Evolutionary conservation across 1,139 yeast species (phyloP).

Genomic region (Hyphopichia fennica): DNA sequence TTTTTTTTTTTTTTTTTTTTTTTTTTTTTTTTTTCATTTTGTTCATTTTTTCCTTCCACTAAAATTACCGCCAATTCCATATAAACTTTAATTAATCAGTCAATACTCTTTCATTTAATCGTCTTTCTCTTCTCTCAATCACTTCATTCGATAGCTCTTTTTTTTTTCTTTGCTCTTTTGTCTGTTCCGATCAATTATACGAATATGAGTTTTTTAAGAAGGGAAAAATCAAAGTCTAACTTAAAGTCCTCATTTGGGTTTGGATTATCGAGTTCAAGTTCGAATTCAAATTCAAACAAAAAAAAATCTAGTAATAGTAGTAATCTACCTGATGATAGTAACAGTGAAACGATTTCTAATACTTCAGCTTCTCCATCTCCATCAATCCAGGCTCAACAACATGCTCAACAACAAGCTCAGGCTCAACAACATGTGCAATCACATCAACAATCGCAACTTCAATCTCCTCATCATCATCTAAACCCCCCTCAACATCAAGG

Average conservation of each 20-base stretch:
- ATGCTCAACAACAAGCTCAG: background rate
- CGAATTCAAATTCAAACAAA: background rate
- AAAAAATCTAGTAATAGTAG: background rate
- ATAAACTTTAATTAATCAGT: too few species aligned
- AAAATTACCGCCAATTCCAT: too few species aligned
- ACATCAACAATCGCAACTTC: background rate
- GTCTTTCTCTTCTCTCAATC: background rate
- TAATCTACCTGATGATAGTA: too few species aligned
- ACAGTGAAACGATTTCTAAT: background rate
- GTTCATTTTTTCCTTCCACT: too few species aligned
- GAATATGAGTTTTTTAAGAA: conserved; percentile 30
- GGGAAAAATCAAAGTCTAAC: conserved; percentile 26
- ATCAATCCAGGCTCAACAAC: background rate
- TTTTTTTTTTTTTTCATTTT: too few species aligned
- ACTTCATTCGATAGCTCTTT: too few species aligned
- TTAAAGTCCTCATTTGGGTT: conserved; percentile 12
- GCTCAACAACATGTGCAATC: background rate
- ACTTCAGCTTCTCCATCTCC: background rate
- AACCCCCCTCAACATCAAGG: background rate
- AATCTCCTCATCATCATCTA: conserved; percentile 1
- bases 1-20: too few species aligned
- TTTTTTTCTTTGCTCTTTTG: too few species aligned
- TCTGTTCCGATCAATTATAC: background rate
- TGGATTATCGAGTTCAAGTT: conserved; percentile 5
- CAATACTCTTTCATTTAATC: too few species aligned